phyloP scores from a whole-genome alignment of 441 rosid species.

The Euphorbia corollata region DNA sequence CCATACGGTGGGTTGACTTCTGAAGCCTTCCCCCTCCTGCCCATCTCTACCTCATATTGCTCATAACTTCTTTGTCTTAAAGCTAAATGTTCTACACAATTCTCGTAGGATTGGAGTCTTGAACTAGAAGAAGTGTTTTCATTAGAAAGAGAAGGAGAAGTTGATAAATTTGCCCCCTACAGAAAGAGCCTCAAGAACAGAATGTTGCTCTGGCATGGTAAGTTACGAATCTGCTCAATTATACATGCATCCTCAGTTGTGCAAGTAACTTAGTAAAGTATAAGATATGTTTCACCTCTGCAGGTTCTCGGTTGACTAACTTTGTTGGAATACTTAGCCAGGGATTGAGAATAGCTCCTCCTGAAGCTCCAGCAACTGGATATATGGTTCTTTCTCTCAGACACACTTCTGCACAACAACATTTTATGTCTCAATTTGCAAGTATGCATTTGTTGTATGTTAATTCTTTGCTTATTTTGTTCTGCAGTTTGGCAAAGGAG shows the following conservation, averaged over 20 bases:
- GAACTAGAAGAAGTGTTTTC: slow-evolving; percentile 90
- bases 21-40: background rate
- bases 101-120: slow-evolving; percentile 77
- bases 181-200: slow-evolving; percentile 60
- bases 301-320: slow-evolving; percentile 93
- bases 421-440: background rate
- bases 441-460: background rate
- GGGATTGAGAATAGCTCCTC: slow-evolving; percentile 97
- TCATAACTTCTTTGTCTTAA: background rate
- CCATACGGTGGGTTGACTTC: slow-evolving; percentile 55
- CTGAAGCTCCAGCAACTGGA: slow-evolving; percentile 98
- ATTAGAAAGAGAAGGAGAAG: slow-evolving; percentile 89
- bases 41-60: background rate
- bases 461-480: slow-evolving; percentile 1
- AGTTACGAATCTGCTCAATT: slow-evolving; percentile 11
- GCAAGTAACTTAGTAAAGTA: slow-evolving; percentile 2
- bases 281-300: slow-evolving; percentile 14
- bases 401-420: background rate
- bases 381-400: slow-evolving; percentile 65
- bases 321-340: slow-evolving; percentile 96
- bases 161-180: slow-evolving; percentile 67
- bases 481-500: slow-evolving; percentile 89
- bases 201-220: slow-evolving; percentile 97
- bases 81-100: slow-evolving; percentile 19
- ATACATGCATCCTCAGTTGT: background rate